Percentiles rank a stretch among this genome's conserved stretches.
Evolutionary conservation across 1,139 yeast genomes (phyloP).

Genomic region (Hemisphaericaspora xylofermentans): DNA sequence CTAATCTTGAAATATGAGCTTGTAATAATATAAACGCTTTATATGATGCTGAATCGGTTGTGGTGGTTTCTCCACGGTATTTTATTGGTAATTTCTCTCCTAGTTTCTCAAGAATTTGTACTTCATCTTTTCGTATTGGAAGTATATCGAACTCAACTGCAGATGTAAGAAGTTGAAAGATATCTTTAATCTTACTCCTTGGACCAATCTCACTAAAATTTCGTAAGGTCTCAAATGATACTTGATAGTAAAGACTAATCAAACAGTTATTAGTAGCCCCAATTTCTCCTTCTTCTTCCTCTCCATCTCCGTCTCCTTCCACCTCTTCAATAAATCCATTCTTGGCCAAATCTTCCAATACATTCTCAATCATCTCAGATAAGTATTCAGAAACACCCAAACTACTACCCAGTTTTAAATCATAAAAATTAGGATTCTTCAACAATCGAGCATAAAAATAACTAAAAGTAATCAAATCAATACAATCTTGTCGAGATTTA

Average conservation of each 20-base stretch:
- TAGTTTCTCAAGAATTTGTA: slow-evolving; percentile 41
- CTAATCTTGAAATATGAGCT: slow-evolving; percentile 72
- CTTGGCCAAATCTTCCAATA: slow-evolving; percentile 62
- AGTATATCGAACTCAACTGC: slow-evolving; percentile 69
- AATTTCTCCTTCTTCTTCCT: slow-evolving; percentile 28
- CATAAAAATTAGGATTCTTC: slow-evolving; percentile 87
- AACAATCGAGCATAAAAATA: slow-evolving; percentile 79
- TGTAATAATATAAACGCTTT: slow-evolving; percentile 78
- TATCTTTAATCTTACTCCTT: slow-evolving; percentile 57
- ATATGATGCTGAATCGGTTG: slow-evolving; percentile 49
- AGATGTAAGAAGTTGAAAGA: slow-evolving; percentile 65
- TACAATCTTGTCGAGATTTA: slow-evolving; percentile 73
- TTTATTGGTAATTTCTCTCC: slow-evolving; percentile 66
- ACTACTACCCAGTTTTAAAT: slow-evolving; percentile 61
- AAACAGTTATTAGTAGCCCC: slow-evolving; percentile 66
- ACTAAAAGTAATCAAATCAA: slow-evolving; percentile 87
- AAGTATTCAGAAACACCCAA: slow-evolving; percentile 75
- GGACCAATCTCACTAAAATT: slow-evolving; percentile 52
- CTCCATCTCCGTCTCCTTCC: slow-evolving; percentile 38
- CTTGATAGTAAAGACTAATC: slow-evolving; percentile 71
- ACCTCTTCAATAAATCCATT: slow-evolving; percentile 60
- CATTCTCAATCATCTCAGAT: slow-evolving; percentile 79
- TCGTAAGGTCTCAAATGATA: slow-evolving; percentile 67
- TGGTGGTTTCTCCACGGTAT: slow-evolving; percentile 29
- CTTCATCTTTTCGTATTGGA: slow-evolving; percentile 61